These are phyloP conservation scores for Sutorius eximius DNA, from an alignment of 1,284 basidiomycete genomes.

Conservation along the genomic window DNA sequence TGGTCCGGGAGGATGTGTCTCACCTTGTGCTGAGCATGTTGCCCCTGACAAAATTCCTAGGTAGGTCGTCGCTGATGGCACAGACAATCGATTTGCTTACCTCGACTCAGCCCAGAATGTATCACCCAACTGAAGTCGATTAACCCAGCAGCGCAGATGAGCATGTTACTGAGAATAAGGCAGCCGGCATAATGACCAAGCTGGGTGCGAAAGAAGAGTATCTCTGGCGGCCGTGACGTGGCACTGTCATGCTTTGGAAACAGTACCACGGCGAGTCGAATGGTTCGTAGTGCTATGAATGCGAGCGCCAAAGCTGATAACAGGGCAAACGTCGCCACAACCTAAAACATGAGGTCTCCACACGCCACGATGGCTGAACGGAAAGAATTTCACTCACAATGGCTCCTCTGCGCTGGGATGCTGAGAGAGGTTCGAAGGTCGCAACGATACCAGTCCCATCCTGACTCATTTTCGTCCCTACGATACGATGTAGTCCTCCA, in stretches of 20 bases:
- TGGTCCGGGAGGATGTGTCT: background rate
- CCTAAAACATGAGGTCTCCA: constrained; percentile 11
- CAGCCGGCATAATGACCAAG: constrained; percentile 66
- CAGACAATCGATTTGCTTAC: constrained; percentile 33
- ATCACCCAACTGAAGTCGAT: constrained; percentile 39
- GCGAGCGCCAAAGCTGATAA: constrained; percentile 25
- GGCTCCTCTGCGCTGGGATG: constrained; percentile 11
- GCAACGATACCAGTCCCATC: constrained; percentile 1
- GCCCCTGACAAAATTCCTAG: constrained; percentile 27
- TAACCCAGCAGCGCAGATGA: constrained; percentile 53
- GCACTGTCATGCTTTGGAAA: constrained; percentile 17
- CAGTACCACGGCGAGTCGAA: constrained; percentile 28
- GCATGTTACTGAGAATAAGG: constrained; percentile 57
- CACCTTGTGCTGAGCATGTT: constrained; percentile 60
- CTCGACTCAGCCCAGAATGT: constrained; percentile 44
- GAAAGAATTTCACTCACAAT: constrained; percentile 20
- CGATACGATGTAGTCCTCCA: background rate
- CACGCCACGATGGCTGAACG: background rate
- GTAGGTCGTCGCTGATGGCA: constrained; percentile 1
- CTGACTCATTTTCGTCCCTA: constrained; percentile 1
- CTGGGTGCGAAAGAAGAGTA: constrained; percentile 67
- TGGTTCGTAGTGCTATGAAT: constrained; percentile 19
- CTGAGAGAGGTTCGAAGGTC: constrained; percentile 11
- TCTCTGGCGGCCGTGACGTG: constrained; percentile 40
- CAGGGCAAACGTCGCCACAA: constrained; percentile 19